These are phyloP conservation scores for Hirsutella rhossiliensis DNA, from an alignment of 2,329 filamentous ascomycete species.

Conservation along the genomic window DNA sequence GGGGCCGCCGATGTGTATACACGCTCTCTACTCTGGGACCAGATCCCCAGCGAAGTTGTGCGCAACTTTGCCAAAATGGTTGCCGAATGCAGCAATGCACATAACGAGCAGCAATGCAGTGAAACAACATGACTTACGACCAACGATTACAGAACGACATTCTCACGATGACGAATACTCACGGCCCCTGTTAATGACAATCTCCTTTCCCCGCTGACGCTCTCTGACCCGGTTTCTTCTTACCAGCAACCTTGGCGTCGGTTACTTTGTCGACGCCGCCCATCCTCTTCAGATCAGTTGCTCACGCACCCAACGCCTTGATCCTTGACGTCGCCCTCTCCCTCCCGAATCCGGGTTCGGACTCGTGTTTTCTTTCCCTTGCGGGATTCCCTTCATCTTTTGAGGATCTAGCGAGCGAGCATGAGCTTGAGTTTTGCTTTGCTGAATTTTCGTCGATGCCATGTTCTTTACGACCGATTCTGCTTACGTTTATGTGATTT, in stretches of 20 bases:
- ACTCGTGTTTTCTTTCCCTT: too few species aligned
- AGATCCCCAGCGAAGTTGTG: constrained; percentile 84
- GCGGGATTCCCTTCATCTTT: too few species aligned
- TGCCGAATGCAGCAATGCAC: constrained; percentile 52
- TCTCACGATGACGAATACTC: constrained; percentile 22
- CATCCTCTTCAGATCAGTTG: constrained; percentile 1
- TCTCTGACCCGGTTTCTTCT: constrained; percentile 7
- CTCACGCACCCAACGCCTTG: constrained; percentile 1
- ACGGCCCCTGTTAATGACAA: constrained; percentile 11
- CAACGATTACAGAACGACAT: constrained; percentile 19
- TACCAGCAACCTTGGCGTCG: not conserved
- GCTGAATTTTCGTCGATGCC: too few species aligned
- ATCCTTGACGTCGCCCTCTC: constrained; percentile 1
- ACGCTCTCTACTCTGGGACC: constrained; percentile 84
- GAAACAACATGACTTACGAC: constrained; percentile 25
- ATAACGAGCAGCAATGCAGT: constrained; percentile 30
- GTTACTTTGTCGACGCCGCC: not conserved
- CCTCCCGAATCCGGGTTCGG: too few species aligned
- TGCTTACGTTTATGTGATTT: too few species aligned
- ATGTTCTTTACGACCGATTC: too few species aligned
- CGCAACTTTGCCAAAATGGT: constrained; percentile 88
- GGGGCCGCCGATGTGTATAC: constrained; percentile 80
- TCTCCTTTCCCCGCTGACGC: constrained; percentile 18
- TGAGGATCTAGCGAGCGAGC: too few species aligned
- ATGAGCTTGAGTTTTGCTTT: too few species aligned